Conservation (phyloP, 2,329 filamentous ascomycete genomes). For the Neocucurbitaria cava region DNA sequence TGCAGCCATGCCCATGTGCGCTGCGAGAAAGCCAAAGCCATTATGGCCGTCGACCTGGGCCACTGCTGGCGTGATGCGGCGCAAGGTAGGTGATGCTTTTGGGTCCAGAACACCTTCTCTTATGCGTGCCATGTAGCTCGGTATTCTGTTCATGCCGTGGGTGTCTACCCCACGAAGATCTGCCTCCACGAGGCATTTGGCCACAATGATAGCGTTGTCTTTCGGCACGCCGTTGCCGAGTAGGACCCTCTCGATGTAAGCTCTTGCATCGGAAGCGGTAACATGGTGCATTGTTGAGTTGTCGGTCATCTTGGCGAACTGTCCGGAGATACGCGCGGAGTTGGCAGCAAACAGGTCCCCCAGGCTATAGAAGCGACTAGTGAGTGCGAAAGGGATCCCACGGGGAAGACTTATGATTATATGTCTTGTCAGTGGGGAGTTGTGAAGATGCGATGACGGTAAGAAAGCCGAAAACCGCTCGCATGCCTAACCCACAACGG, state of each 20-base stretch:
- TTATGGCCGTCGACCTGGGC: slow-evolving; percentile 73
- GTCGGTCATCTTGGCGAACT: slow-evolving; percentile 7
- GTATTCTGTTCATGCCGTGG: slow-evolving; percentile 78
- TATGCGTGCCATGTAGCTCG: slow-evolving; percentile 77
- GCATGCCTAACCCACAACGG: neutral
- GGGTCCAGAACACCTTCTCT: slow-evolving; percentile 72
- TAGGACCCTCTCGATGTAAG: slow-evolving; percentile 64
- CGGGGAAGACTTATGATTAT: neutral
- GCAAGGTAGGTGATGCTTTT: slow-evolving; percentile 64
- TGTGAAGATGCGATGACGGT: neutral
- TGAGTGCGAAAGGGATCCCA: neutral
- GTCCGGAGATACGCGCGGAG: neutral
- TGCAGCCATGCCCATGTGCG: slow-evolving; percentile 68
- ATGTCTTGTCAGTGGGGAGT: neutral
- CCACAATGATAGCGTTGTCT: slow-evolving; percentile 67
- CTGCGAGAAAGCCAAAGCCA: slow-evolving; percentile 77
- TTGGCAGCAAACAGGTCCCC: neutral
- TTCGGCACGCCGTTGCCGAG: slow-evolving; percentile 66
- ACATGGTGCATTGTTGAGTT: slow-evolving; percentile 24
- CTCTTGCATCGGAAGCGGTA: slow-evolving; percentile 24
- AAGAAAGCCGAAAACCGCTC: neutral
- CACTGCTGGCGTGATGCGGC: slow-evolving; percentile 72
- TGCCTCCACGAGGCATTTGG: slow-evolving; percentile 73
- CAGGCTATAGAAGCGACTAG: neutral
- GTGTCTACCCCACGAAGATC: slow-evolving; percentile 82